Conservation (phyloP, 495 filamentous ascomycete species). For the Podospora sp. region DNA sequence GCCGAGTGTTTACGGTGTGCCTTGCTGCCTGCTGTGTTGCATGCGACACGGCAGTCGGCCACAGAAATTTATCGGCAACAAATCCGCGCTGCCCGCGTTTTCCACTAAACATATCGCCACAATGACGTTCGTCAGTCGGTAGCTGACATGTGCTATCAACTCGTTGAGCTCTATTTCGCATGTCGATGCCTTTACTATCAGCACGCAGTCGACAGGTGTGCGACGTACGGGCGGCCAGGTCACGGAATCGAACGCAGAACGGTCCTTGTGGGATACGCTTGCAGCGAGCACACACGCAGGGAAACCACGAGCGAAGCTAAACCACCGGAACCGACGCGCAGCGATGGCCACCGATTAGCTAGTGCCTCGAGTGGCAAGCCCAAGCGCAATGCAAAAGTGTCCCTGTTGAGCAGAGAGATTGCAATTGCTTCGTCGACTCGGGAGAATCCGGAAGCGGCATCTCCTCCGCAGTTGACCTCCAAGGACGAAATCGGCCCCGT, state of each 20-base stretch:
- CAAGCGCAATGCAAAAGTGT: no score
- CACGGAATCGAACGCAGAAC: neutral
- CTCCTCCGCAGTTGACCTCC: conserved; percentile 1
- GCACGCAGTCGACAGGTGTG: conserved; percentile 75
- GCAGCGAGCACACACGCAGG: neutral
- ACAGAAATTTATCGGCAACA: no score
- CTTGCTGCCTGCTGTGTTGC: no score
- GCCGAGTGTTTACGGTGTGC: no score
- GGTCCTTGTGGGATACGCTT: neutral
- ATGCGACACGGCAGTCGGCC: no score
- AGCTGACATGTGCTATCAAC: conserved; percentile 66
- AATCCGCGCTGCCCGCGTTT: no score
- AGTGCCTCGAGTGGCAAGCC: neutral
- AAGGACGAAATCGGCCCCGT: neutral
- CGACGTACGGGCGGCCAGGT: conserved; percentile 54
- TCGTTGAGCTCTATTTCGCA: conserved; percentile 75
- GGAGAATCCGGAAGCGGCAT: neutral
- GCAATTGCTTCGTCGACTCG: no score
- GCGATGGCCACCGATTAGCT: neutral
- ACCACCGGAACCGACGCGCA: neutral
- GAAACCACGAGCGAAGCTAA: no score
- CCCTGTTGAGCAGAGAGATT: no score
- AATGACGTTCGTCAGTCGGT: no score
- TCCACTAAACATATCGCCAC: no score
- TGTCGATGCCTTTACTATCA: conserved; percentile 82